These are phyloP conservation scores for Chalaropsis ovoidea DNA, from an alignment of 2,329 filamentous ascomycete species.

Conservation along the genomic window DNA sequence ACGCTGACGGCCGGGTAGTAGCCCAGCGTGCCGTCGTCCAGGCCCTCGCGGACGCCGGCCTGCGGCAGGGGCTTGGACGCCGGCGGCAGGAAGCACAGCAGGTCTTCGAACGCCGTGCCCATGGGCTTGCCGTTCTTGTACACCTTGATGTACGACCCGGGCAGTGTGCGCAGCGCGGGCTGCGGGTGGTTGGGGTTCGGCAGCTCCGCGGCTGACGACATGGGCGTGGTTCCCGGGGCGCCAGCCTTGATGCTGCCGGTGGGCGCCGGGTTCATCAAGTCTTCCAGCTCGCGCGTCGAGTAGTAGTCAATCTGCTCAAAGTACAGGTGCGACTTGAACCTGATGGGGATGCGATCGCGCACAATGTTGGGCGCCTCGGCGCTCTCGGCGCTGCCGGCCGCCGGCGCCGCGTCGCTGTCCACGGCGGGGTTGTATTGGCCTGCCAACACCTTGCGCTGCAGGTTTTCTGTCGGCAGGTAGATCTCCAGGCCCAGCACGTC, in stretches of 20 bases:
- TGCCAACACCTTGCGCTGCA: conserved; percentile 81
- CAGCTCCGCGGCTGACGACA: conserved; percentile 33
- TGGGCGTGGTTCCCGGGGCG: conserved; percentile 28
- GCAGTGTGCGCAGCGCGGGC: conserved; percentile 72
- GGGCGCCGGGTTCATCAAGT: conserved; percentile 62
- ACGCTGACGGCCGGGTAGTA: conserved; percentile 92
- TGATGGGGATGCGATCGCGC: conserved; percentile 86
- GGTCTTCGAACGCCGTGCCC: conserved; percentile 77
- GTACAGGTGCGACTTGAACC: conserved; percentile 86
- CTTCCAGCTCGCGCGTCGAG: conserved; percentile 76
- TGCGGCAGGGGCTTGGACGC: conserved; percentile 63
- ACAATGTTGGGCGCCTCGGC: conserved; percentile 69
- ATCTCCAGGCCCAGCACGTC: conserved; percentile 94
- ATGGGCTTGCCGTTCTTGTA: conserved; percentile 87
- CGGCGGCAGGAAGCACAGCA: conserved; percentile 83
- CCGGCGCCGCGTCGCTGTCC: conserved; percentile 46
- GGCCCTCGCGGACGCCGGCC: conserved; percentile 68
- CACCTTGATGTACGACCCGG: conserved; percentile 73
- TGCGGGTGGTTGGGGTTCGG: conserved; percentile 63
- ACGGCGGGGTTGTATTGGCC: conserved; percentile 81
- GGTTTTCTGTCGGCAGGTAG: conserved; percentile 68
- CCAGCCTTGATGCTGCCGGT: conserved; percentile 38
- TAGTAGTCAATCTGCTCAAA: conserved; percentile 91
- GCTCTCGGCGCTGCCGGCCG: conserved; percentile 29
- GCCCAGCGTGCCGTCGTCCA: conserved; percentile 89